A percentile compares a stretch with the other conserved stretches of the same genome.
These are phyloP conservation scores for Aspergillus texensis DNA, from an alignment of 2,329 filamentous ascomycete genomes.

Conservation along the genomic window DNA sequence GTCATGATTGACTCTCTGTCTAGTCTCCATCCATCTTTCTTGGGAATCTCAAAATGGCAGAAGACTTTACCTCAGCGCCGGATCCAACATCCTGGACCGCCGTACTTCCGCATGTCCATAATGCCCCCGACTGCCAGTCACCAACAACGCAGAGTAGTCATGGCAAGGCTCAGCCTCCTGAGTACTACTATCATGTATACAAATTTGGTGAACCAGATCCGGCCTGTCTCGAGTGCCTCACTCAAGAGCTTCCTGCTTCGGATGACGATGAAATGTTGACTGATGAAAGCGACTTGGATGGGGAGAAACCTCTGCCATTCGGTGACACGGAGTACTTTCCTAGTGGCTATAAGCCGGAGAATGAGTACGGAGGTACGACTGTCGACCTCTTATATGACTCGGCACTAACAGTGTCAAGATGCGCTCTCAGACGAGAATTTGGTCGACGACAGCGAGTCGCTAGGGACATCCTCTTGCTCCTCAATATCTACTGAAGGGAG, in stretches of 20 bases:
- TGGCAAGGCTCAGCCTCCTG: neutral
- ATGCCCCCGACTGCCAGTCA: neutral
- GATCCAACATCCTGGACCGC: neutral
- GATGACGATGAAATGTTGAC: neutral
- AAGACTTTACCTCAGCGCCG: neutral
- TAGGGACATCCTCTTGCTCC: neutral
- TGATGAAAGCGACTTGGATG: neutral
- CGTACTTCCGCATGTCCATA: neutral
- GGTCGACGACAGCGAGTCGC: neutral
- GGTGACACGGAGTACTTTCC: neutral
- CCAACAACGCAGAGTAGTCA: neutral
- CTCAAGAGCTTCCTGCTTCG: neutral
- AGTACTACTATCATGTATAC: neutral
- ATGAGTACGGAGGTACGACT: neutral
- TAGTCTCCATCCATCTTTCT: neutral
- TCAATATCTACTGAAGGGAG: neutral
- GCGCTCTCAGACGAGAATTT: neutral
- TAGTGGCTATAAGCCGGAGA: neutral
- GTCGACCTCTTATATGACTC: neutral
- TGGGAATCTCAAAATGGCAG: neutral
- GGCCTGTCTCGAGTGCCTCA: neutral
- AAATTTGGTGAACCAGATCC: neutral
- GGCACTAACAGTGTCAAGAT: neutral
- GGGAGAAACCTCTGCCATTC: neutral
- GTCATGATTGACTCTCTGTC: neutral